phyloP scores from a whole-genome alignment of 495 filamentous ascomycete genomes.

The Podospora conica region DNA sequence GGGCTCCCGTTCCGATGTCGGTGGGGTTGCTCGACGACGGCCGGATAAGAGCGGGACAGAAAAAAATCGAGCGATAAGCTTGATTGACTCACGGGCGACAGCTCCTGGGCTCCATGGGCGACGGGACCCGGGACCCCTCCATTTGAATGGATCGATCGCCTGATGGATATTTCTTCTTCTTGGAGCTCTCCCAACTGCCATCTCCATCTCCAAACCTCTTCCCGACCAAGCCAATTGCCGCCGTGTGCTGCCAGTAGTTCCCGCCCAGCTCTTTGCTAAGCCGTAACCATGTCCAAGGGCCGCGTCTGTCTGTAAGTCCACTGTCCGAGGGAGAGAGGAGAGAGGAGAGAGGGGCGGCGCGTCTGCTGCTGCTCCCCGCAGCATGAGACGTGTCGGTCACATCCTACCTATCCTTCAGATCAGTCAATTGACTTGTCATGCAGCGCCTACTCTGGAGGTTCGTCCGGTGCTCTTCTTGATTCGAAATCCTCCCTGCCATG shows the following conservation, averaged over 20 bases:
- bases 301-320: slow-evolving; percentile 41
- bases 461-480: neutral
- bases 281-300: slow-evolving; percentile 34
- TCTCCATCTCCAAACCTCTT: neutral
- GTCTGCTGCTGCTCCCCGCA: neutral
- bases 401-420: slow-evolving; percentile 1
- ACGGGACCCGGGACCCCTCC: neutral
- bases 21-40: neutral
- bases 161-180: neutral
- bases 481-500: neutral
- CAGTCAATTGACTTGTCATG: slow-evolving; percentile 12
- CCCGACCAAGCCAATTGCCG: neutral
- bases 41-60: neutral
- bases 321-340: too few relatives aligned
- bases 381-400: neutral
- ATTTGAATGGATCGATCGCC: neutral
- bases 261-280: neutral
- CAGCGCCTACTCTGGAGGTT: slow-evolving; percentile 44
- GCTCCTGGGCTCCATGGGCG: neutral
- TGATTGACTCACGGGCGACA: neutral
- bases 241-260: neutral
- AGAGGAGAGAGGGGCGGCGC: neutral
- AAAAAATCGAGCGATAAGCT: neutral
- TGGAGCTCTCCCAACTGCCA: neutral
- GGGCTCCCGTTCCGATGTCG: neutral